A percentile compares a stretch with the other conserved stretches of the same genome.
These are phyloP conservation scores for Gypsophila paniculata DNA, from an alignment of 179 eudicot genomes.

Conservation along the genomic window DNA sequence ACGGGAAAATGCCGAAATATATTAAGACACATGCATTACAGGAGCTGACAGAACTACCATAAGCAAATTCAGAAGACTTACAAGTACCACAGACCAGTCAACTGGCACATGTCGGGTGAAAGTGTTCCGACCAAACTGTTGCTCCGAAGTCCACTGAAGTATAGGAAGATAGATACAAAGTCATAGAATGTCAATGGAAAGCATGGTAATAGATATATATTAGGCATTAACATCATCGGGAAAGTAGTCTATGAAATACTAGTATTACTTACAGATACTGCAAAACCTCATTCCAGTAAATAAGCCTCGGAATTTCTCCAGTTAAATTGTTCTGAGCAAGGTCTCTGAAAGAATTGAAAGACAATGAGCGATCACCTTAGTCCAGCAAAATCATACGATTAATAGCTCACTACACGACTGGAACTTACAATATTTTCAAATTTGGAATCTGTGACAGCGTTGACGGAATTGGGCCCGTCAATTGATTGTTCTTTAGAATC, in stretches of 20 bases:
- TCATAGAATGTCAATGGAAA: not conserved
- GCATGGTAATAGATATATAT: not conserved
- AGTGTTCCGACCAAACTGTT: conserved; percentile 76
- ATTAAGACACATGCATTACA: not conserved
- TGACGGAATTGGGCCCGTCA: conserved; percentile 91
- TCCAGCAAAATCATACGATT: not conserved
- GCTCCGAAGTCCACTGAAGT: conserved; percentile 73
- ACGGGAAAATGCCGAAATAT: not conserved
- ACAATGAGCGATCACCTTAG: not conserved
- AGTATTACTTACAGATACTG: conserved; percentile 83
- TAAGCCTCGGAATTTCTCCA: conserved; percentile 94
- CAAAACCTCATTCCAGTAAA: conserved; percentile 95
- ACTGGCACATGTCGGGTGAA: conserved; percentile 91
- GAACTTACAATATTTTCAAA: conserved; percentile 66
- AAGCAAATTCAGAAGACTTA: conserved; percentile 41
- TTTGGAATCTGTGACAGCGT: conserved; percentile 96
- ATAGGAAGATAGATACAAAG: not conserved
- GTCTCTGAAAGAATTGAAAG: conserved; percentile 45
- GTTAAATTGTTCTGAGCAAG: conserved; percentile 81
- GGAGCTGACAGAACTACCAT: not conserved
- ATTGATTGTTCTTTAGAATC: conserved; percentile 75
- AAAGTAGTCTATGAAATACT: not conserved
- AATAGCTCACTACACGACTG: not conserved
- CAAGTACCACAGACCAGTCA: conserved; percentile 98
- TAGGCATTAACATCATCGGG: not conserved